Evolutionary conservation across 2,329 filamentous ascomycete species (phyloP).

Genomic region (Fusarium sp.): DNA sequence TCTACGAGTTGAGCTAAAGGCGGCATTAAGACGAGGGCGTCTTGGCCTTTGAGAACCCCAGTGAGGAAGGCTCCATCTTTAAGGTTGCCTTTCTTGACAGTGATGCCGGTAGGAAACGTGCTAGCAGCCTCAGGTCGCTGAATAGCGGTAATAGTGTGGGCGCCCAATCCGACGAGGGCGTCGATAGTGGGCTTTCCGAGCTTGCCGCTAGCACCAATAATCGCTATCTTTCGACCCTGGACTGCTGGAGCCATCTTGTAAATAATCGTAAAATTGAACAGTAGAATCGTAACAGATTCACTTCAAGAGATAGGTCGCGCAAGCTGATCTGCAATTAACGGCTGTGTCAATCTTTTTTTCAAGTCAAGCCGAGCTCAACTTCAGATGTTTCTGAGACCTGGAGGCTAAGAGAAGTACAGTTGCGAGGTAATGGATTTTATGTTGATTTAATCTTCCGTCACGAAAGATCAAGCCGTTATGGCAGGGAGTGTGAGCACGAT

Average conservation of each 20-base stretch:
- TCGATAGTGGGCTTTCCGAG: slow-evolving; percentile 2
- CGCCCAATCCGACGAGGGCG: slow-evolving; percentile 1
- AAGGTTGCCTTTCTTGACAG: slow-evolving; percentile 5
- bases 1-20: slow-evolving; percentile 18
- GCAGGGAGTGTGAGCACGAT: not conserved
- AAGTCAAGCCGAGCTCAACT: not conserved
- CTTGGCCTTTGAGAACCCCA: slow-evolving; percentile 7
- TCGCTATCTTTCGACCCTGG: slow-evolving; percentile 16
- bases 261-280: not conserved
- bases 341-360: not conserved
- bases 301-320: not conserved
- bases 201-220: slow-evolving; percentile 6
- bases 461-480: not conserved
- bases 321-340: not conserved
- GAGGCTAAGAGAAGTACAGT: not conserved
- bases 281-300: not conserved
- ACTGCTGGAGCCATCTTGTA: not conserved
- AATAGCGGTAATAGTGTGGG: slow-evolving; percentile 22
- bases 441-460: not conserved
- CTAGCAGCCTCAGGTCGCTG: slow-evolving; percentile 17
- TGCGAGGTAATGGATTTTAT: not conserved
- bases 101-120: not conserved
- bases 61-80: slow-evolving; percentile 13
- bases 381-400: not conserved
- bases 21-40: slow-evolving; percentile 17